These are phyloP conservation scores for Hortiboletus campestris DNA, from an alignment of 768 basidiomycete species.

Conservation along the genomic window DNA sequence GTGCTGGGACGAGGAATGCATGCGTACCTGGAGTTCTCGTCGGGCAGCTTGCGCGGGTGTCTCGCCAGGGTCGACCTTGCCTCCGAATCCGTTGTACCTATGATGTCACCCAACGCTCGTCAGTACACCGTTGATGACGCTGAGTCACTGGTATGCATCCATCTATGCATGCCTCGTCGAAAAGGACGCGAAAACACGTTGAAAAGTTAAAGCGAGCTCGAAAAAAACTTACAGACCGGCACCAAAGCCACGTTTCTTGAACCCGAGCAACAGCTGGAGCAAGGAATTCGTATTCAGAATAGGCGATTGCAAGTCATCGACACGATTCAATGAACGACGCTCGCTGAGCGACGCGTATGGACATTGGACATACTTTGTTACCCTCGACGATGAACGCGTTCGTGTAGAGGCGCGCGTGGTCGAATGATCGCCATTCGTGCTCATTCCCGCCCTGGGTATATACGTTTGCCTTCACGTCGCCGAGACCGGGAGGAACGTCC, in stretches of 20 bases:
- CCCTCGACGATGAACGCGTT: slow-evolving; percentile 66
- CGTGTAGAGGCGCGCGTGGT: slow-evolving; percentile 52
- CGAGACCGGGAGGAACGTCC: slow-evolving; percentile 43
- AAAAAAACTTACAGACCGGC: slow-evolving; percentile 47
- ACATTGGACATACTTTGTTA: slow-evolving; percentile 38
- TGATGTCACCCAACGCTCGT: not conserved
- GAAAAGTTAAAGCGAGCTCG: not conserved
- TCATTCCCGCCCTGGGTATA: slow-evolving; percentile 40
- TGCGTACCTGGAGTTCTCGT: slow-evolving; percentile 64
- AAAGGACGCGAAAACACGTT: not conserved
- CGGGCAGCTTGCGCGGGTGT: slow-evolving; percentile 63
- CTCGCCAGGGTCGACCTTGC: slow-evolving; percentile 80
- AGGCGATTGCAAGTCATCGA: no score
- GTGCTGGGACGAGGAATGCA: not conserved
- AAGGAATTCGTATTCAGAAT: slow-evolving; percentile 31
- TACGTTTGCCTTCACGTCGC: slow-evolving; percentile 21
- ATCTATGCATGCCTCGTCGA: not conserved
- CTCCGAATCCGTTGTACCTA: slow-evolving; percentile 89
- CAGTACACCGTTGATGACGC: not conserved
- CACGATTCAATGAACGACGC: not conserved
- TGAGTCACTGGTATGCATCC: not conserved
- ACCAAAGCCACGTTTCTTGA: slow-evolving; percentile 80
- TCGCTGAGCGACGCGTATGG: not conserved
- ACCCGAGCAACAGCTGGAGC: slow-evolving; percentile 68
- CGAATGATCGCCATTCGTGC: slow-evolving; percentile 47